Percentiles rank a stretch among this genome's conserved stretches.
phyloP scores from a whole-genome alignment of 2,329 filamentous ascomycete genomes.

The Pestalotiopsis sp. region DNA sequence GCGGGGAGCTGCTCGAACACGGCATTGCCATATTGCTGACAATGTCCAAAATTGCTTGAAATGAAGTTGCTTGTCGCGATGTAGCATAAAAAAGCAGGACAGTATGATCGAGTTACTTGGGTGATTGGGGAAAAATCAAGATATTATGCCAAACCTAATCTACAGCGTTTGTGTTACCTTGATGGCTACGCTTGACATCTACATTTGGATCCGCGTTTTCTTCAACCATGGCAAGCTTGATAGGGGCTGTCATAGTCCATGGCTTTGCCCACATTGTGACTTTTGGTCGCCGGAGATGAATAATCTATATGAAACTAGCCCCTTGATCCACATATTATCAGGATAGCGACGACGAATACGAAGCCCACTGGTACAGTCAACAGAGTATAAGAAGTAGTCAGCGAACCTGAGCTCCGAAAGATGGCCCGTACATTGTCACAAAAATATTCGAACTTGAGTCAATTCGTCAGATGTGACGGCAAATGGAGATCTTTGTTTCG shows the following conservation, averaged over 20 bases:
- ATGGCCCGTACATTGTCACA: not conserved
- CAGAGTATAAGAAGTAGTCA: not conserved
- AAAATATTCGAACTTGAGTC: not conserved
- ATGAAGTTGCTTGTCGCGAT: not conserved
- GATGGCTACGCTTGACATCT: too few species aligned
- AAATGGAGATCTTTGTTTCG: not conserved
- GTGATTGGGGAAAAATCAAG: too few species aligned
- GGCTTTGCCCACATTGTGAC: not conserved
- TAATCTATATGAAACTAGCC: not conserved
- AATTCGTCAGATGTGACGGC: not conserved
- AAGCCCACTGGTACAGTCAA: not conserved
- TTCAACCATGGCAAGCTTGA: not conserved
- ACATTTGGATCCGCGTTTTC: too few species aligned
- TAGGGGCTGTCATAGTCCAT: not conserved
- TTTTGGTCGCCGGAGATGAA: not conserved
- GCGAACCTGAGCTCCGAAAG: not conserved
- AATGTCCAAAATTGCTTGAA: not conserved
- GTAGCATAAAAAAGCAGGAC: too few species aligned
- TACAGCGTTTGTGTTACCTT: too few species aligned
- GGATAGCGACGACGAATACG: not conserved
- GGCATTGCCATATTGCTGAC: constrained; percentile 26
- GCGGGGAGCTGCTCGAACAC: constrained; percentile 30
- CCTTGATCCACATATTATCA: not conserved
- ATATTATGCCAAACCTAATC: too few species aligned
- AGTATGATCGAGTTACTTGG: too few species aligned